Conservation (phyloP, 306 rosid genomes). For the Fragaria nilgerrensis region DNA sequence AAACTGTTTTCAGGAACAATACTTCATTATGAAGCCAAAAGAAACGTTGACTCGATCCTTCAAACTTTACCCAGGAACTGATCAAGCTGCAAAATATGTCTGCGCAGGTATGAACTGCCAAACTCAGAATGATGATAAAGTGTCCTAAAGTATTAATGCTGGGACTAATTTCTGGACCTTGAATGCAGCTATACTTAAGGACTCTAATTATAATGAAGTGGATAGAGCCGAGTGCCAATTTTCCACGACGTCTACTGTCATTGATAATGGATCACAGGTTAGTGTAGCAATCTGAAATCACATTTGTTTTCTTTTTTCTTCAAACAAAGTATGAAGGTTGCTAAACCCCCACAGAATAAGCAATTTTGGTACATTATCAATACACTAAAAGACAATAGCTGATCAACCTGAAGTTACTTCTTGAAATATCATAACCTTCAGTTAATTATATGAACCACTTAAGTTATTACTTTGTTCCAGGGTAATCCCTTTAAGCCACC, state of each 20-base stretch:
- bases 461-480: conserved; percentile 44
- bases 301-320: neutral
- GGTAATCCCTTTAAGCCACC: conserved; percentile 70
- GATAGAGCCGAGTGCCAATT: conserved; percentile 97
- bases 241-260: conserved; percentile 71
- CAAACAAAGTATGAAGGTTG: neutral
- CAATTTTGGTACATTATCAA: neutral
- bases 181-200: conserved; percentile 74
- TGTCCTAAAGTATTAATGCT: neutral
- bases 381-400: neutral
- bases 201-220: conserved; percentile 78
- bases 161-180: conserved; percentile 1
- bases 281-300: neutral
- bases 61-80: conserved; percentile 74
- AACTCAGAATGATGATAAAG: conserved; percentile 7
- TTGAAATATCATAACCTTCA: neutral
- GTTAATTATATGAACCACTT: conserved; percentile 17
- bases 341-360: neutral
- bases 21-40: conserved; percentile 76
- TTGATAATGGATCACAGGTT: conserved; percentile 91
- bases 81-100: conserved; percentile 82
- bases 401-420: neutral
- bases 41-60: conserved; percentile 60
- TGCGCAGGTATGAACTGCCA: conserved; percentile 64
- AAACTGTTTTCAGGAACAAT: conserved; percentile 56